These are phyloP conservation scores for Theileria orientalis DNA, from an alignment of 169 alveolate species.

Conservation along the genomic window DNA sequence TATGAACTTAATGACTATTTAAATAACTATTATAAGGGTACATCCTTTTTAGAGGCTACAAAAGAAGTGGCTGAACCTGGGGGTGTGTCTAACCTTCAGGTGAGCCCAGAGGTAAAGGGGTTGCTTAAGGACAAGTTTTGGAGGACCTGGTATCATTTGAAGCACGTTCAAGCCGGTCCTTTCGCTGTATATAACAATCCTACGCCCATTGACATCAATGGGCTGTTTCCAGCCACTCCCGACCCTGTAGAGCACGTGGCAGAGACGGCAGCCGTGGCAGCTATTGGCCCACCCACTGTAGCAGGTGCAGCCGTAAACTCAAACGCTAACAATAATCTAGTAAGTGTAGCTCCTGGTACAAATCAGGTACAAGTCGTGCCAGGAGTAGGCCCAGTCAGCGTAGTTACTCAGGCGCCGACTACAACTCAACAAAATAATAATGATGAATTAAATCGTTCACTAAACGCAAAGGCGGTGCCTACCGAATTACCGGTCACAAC, in stretches of 20 bases:
- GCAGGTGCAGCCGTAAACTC: background rate
- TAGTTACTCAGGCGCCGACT: background rate
- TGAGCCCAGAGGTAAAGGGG: conserved; percentile 2
- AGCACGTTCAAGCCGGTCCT: conserved; percentile 30
- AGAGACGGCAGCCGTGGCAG: background rate
- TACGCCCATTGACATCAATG: conserved; percentile 15
- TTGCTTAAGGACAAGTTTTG: conserved; percentile 1
- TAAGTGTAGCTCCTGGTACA: too few species aligned
- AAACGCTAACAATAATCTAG: too few species aligned
- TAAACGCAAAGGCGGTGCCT: conserved; percentile 12
- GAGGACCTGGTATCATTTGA: conserved; percentile 21
- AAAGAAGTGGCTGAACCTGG: background rate
- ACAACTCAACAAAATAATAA: background rate
- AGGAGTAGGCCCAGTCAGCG: conserved; percentile 13
- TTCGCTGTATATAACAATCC: conserved; percentile 36
- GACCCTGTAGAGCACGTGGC: background rate
- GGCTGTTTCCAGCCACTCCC: conserved; percentile 15
- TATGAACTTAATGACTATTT: conserved; percentile 18
- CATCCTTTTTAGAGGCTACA: background rate
- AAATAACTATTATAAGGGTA: background rate
- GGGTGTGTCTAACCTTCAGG: conserved; percentile 17
- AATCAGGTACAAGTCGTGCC: conserved; percentile 13
- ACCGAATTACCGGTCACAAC: conserved; percentile 9
- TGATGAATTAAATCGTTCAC: background rate
- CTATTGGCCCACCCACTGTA: background rate